phyloP scores from a whole-genome alignment of 2,329 filamentous ascomycete genomes.

The Verticillium alfalfae region DNA sequence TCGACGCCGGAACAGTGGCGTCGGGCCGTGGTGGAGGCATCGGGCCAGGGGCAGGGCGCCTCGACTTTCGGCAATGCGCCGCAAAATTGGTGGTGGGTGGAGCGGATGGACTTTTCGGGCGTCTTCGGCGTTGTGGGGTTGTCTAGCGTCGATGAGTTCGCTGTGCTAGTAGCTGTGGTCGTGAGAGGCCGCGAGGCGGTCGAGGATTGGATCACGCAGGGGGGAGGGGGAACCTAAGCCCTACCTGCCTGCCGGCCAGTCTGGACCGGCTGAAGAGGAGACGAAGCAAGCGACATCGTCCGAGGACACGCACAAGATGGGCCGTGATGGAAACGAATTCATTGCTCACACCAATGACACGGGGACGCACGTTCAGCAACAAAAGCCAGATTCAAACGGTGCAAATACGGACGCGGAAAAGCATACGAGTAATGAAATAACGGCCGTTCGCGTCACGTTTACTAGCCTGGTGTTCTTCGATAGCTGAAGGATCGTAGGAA shows the following conservation, averaged over 20 bases:
- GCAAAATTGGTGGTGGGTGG: constrained; percentile 9
- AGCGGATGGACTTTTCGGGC: constrained; percentile 10
- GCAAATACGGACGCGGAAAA: not conserved
- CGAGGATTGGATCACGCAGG: constrained; percentile 11
- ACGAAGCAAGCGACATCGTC: not conserved
- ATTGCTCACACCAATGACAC: not conserved
- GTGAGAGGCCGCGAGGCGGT: constrained; percentile 8
- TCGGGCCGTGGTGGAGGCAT: constrained; percentile 5
- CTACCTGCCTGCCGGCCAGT: not conserved
- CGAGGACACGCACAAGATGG: not conserved
- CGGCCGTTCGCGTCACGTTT: not conserved
- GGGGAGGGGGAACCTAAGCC: not conserved
- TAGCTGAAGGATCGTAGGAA: no score
- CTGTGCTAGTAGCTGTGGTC: constrained; percentile 8
- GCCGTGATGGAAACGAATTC: not conserved
- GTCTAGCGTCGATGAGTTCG: constrained; percentile 10
- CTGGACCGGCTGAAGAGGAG: no score
- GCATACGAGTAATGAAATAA: not conserved
- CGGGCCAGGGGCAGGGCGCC: not conserved
- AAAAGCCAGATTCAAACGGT: not conserved
- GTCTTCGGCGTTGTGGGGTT: constrained; percentile 10
- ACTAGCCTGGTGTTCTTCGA: not conserved
- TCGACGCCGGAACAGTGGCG: constrained; percentile 12
- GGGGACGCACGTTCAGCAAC: not conserved
- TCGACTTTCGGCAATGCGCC: not conserved